Evolutionary conservation across 441 rosid species (phyloP), one percentile per base, ranked within the genome.

Genomic region (Populus tomentosa): DNA sequence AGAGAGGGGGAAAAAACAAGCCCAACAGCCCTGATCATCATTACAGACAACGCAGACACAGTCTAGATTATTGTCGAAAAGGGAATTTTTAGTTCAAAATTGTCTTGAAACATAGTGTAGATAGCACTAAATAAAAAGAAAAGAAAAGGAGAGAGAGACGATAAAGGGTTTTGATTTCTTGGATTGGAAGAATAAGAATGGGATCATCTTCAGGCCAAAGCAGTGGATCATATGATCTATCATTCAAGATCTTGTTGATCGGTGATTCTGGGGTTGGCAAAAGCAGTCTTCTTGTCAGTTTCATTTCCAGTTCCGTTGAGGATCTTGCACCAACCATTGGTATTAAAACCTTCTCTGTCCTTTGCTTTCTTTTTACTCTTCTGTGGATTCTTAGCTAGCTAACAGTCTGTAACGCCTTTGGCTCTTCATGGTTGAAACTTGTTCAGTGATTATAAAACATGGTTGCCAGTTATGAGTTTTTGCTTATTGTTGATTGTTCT

Each of bases 231-330:
- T 84, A 81, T 72, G 93, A 89, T 82, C 86, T 88, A 74, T 86
- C 91, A 8, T 89, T 89, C 84, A 89, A 88, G 89, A 85, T 89
- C 90, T 74, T 89, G 84, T 83, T 89, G 86, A 85, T 89, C 75
- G 93, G 93, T 2, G 93, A 89, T 81, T 85, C 93, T 59, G 85
- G 85, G 38, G 93, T 89, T 73, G 93, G 93, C 74, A 89, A 89
- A 81, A 89, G 91, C 75, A 88, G 91, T 71, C 91, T 89, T 77
- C 93, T 89, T 81, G 86, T 86, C 73, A 88, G 86, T 82, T 89
- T 88, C 87, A 87, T 89, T 86, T 87, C 90, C 59, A 72, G 74
- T 65, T 79, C 87, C 74, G 79, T 69, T 3, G 86, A 88, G 74
- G 85, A 84, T 85, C 86, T 81, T 76, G 61, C 89, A 77, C 91